Percentiles rank a stretch among this genome's conserved stretches.
phyloP scores from a whole-genome alignment of 2,329 filamentous ascomycete genomes.

The Cercospora sojina region DNA sequence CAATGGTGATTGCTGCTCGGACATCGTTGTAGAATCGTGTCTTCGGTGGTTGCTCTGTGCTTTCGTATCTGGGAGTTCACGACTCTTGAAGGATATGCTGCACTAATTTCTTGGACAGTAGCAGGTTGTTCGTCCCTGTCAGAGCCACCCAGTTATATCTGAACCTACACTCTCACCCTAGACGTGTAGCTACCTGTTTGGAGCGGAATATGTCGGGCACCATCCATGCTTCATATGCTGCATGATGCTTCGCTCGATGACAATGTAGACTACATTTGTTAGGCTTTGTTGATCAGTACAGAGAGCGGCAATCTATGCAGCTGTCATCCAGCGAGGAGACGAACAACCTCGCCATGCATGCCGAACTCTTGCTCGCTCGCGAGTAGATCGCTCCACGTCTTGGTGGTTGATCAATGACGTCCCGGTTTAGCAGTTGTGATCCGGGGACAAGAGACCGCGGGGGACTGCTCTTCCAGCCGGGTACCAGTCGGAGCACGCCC shows the following conservation, averaged over 20 bases:
- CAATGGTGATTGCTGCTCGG: constrained; percentile 9
- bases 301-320: not conserved
- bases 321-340: not conserved
- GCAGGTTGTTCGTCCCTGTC: not conserved
- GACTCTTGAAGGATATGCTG: not conserved
- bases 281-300: not conserved
- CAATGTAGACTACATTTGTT: not conserved
- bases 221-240: not conserved
- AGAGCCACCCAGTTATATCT: not conserved
- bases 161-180: not conserved
- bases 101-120: not conserved
- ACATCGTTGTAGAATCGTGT: not conserved
- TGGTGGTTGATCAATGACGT: not conserved
- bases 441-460: not conserved
- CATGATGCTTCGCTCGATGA: constrained; percentile 1
- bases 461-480: not conserved
- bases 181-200: not conserved
- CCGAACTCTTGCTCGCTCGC: not conserved
- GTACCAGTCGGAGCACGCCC: not conserved
- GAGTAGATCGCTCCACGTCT: not conserved
- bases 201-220: constrained; percentile 6
- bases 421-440: not conserved
- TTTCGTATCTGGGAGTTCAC: not conserved
- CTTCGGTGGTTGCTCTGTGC: not conserved
- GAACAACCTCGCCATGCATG: not conserved